phyloP scores from a whole-genome alignment of 352 stramenopile species.

The Globisporangium splendens region DNA sequence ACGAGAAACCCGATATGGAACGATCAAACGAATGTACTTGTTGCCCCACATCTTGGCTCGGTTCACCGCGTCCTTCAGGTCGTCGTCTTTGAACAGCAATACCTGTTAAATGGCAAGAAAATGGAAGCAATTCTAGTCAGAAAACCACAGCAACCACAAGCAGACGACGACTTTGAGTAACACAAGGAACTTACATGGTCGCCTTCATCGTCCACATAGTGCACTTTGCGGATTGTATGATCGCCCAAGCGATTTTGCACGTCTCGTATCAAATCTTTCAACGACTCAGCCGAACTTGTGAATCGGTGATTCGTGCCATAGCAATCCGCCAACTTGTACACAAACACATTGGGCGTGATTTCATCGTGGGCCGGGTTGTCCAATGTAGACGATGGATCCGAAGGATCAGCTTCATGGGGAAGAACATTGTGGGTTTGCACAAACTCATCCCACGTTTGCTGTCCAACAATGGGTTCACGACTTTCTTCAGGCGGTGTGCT shows the following conservation, averaged over 20 bases:
- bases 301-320: constrained; percentile 84
- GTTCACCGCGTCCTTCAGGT: constrained; percentile 78
- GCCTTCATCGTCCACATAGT: constrained; percentile 82
- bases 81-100: constrained; percentile 71
- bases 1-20: constrained; percentile 43
- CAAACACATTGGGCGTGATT: constrained; percentile 51
- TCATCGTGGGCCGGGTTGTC: constrained; percentile 23
- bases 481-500: background rate
- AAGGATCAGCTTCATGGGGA: constrained; percentile 13
- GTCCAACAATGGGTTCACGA: constrained; percentile 29
- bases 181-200: constrained; percentile 33
- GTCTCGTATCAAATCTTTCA: constrained; percentile 67
- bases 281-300: constrained; percentile 71
- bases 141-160: background rate
- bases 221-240: constrained; percentile 67
- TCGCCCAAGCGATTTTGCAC: constrained; percentile 73
- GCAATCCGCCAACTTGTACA: constrained; percentile 82
- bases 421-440: constrained; percentile 26
- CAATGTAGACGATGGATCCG: constrained; percentile 18
- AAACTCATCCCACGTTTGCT: constrained; percentile 45
- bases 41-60: constrained; percentile 75
- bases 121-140: background rate
- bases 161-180: background rate
- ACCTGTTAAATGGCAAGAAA: constrained; percentile 28
- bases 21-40: constrained; percentile 78